Evolutionary conservation across 257 asterid species (phyloP), one percentile per base, ranked within the genome.

Genomic region (Catharanthus roseus): DNA sequence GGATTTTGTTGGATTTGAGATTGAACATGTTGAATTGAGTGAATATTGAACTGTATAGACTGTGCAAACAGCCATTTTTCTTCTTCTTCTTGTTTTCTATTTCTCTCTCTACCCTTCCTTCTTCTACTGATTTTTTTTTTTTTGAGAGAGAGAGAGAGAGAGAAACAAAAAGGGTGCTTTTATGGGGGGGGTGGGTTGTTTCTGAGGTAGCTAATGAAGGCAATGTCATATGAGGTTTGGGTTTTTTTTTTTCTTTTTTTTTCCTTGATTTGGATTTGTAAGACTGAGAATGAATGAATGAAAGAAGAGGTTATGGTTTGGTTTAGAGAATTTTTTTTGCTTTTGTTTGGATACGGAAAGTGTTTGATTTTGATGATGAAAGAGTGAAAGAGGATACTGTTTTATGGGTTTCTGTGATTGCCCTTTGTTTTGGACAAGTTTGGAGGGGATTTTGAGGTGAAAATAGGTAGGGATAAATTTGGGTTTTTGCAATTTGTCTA

Each of bases 1-100:
- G 87, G 95, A 51, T 84, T 85, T 88, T 71, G 93, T 8, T 45
- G 88, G 86, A 9, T 84, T 84, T 63, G 98, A 82, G 85, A 92
- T 87, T 80, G 95, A 86, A 74, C 85, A 75, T 49, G 83, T 79
- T 3, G 89, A 90, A 81, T 82, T 86, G 69, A 87, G 90, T 74
- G 96, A 86, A n/a, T n/a, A n/a, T 38, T 91, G 97, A 1, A 78
- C 80, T 60, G 96, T 85, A 86, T 83, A 83, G 9, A 85, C 87
- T 34, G 95, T 87, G 61, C 87, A 85, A 31, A 89, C 93, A 70
- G 97, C 97, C 97, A 95, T 95, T 67, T 28, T 80, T 75, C 10
- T 45, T 11, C 24, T 55, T 56, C 7, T 54, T 34, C 78, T 68
- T 71, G 42, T 38, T 38, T 8, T 38, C 8, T 38, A 3, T 38